Base-by-base conservation (phyloP, 2,329 filamentous ascomycete species). In the Amauroascus verrucosus region DNA sequence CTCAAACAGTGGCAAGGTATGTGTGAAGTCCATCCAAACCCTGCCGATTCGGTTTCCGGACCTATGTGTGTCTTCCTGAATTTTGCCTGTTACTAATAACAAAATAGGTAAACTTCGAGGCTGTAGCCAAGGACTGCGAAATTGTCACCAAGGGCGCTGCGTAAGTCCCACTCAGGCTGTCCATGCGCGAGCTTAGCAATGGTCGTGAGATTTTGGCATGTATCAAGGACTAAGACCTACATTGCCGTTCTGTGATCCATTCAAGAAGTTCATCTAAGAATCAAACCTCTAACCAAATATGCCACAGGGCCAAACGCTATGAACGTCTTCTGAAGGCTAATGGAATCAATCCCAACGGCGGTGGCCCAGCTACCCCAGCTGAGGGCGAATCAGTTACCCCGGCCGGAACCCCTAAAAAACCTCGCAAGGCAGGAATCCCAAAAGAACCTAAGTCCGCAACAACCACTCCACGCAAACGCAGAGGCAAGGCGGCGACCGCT, bases 121-220 rank as follows among this genome's bases (percentile, higher is more conserved):
- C 75, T 47, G 84, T 88, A n/a, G 81, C 81, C 9, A 70, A 74
- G 14, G 82, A 86, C 60, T 79, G 82, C 40, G 69, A 66, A 20
- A 84, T 87, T 35, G 74, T 83, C 32, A 74, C 70, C 66, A 85
- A 84, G 67, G 82, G 77, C 13, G 84, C 84, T 20, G 84, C 83
- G 84, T 87, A 76, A 75, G 83, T 77, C 24, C 20, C n/a, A 40
- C 33, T 16, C 44, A n/a, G 44, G 6, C 8, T n/a, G 8, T 37
- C n/a, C n/a, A n/a, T n/a, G n/a, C n/a, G n/a, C n/a, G n/a, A n/a
- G n/a, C n/a, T n/a, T n/a, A n/a, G n/a, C n/a, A n/a, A n/a, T n/a
- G n/a, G n/a, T n/a, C n/a, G n/a, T n/a, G n/a, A n/a, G n/a, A n/a
- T n/a, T n/a, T n/a, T n/a, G n/a, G n/a, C n/a, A n/a, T n/a, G n/a